Evolutionary conservation across 2,329 filamentous ascomycete species (phyloP), one percentile per base, ranked within the genome.

Genomic region (Phoma sp.): DNA sequence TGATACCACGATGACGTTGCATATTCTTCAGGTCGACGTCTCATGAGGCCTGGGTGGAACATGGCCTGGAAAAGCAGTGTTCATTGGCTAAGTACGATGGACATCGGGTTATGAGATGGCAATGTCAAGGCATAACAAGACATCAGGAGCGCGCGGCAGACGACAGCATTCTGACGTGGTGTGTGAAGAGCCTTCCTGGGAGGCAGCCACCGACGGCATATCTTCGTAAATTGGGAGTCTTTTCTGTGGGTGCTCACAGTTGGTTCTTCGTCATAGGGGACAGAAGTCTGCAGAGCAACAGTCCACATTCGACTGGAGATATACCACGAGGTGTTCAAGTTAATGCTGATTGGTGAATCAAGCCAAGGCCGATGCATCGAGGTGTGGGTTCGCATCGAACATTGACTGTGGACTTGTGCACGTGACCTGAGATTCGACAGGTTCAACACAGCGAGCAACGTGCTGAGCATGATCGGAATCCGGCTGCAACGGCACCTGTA

Each of bases 401-500:
- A 28, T 28, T 36, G 10, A 30, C 9, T 45, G 21, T 45, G 42
- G 30, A 5, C 3, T 18, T 5, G 10, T 7, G 30, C 38, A 42
- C 32, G 25, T 42, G 47, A 36, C 25, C 11, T n/a, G 36, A 38
- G 15, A n/a, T 10, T 15, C 21, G 7, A 36, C 32, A 42, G n/a
- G 25, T 18, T 40, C 36, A 46, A 46, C 29, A 40, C 15, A 21
- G 34, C 4, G 9, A 17, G 7, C 10, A n/a, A 21, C 25, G 30
- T 25, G 11, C 28, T 37, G 11, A 36, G 12, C 11, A 30, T 29
- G 15, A 2, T 40, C 28, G 42, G 34, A 23, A 17, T 20, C 15
- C 23, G 34, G 36, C 29, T 52, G 29, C 17, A 17, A 36, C 36
- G 49, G 42, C 49, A 52, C 21, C 23, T 40, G 12, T 10, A 5